Evolutionary conservation across 2,329 filamentous ascomycete species (phyloP), one percentile per base, ranked within the genome.

Genomic region (Domatiomyces catenatus): DNA sequence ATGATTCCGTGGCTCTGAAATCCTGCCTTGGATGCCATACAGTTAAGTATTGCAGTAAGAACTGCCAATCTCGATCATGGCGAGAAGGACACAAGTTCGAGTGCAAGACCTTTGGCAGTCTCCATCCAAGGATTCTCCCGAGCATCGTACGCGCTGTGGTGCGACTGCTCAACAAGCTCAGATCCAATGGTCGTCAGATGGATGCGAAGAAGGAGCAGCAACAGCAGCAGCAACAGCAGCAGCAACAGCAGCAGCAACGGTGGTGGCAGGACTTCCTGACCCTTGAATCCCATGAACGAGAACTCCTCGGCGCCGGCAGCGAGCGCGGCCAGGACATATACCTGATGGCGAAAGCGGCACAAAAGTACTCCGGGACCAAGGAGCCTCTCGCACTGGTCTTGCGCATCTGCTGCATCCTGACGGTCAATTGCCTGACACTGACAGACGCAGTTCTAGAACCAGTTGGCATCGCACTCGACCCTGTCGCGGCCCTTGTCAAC

Each of bases 41-140:
- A 28, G 72, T 79, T 2, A 73, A 69, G 55, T 83, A 81, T 61
- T 83, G 79, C 61, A 71, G 72, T 56, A 77, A 81, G 75, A 64
- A 60, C 24, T 83, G 79, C 60, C 79, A 83, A 65, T 64, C 68
- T 44, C 69, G 71, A 58, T 72, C 77, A 22, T 83, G 79, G 79
- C 74, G 71, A 48, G 67, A 70, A 17, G 68, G 69, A 8, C 79
- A 83, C 65, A 79, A 77, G 50, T 63, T 73, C 51, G 77, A 81
- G 63, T 83, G 79, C 59, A 69, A 72, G 24, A 68, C 75, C 5
- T 73, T 75, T 48, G 66, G 67, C 44, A 62, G 63, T 7, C 61
- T 76, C 3, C 61, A 65, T 19, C 72, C 71, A 1, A 65, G 64
- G 3, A 58, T 73, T 18, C 64, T 81, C 2, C 79, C 78, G 0